Percentiles rank a stretch among this genome's conserved stretches.
These are phyloP conservation scores for Annona cherimola DNA, from an alignment of 164 flowering plant species.

Conservation along the genomic window DNA sequence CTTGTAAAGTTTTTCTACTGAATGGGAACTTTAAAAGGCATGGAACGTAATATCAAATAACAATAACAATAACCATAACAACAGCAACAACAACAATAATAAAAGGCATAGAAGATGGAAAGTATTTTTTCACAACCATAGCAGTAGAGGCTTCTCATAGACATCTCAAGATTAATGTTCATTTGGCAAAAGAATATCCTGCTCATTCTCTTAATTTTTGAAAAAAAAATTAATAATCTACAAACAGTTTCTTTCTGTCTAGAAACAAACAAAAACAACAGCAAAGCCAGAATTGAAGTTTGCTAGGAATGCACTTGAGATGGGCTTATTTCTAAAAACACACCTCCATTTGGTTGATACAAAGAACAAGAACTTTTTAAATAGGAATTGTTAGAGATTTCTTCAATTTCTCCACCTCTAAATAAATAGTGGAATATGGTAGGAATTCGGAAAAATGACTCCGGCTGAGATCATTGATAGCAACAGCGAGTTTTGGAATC, in stretches of 20 bases:
- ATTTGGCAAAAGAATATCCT: too few species aligned
- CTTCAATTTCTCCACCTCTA: constrained; percentile 98
- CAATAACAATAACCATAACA: too few species aligned
- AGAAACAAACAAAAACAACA: not conserved
- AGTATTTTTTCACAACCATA: too few species aligned
- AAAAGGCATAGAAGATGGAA: too few species aligned
- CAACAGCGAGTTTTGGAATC: constrained; percentile 89
- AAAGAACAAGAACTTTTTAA: constrained; percentile 27
- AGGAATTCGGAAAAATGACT: constrained; percentile 79
- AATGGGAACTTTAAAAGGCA: too few species aligned
- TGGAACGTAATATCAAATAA: too few species aligned
- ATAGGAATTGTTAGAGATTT: constrained; percentile 62
- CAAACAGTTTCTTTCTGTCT: not conserved
- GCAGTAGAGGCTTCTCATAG: too few species aligned
- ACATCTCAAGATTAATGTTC: too few species aligned
- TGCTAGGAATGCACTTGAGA: not conserved
- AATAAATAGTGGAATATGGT: constrained; percentile 81
- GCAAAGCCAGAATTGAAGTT: not conserved
- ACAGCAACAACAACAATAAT: too few species aligned
- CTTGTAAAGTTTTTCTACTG: too few species aligned
- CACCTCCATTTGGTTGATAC: constrained; percentile 9
- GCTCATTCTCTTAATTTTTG: too few species aligned
- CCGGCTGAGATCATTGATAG: constrained; percentile 79
- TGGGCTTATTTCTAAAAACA: constrained; percentile 13
- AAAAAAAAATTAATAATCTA: not conserved